Conservation (phyloP, 2,329 filamentous ascomycete species). For the Sclerotinia nivalis region DNA sequence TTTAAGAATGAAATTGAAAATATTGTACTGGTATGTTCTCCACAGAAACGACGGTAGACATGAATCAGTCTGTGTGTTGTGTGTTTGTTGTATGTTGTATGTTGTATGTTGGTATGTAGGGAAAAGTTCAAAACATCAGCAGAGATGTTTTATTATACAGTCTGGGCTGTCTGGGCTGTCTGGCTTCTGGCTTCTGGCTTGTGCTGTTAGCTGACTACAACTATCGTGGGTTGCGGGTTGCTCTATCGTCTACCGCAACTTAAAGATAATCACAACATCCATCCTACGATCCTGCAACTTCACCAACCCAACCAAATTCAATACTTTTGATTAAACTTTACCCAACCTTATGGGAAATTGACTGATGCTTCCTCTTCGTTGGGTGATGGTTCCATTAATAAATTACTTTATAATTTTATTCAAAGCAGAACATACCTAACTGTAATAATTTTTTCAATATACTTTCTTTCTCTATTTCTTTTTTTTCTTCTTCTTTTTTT, state of each 20-base stretch:
- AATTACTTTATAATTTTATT: neutral
- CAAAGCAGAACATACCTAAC: neutral
- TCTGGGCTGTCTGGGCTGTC: too few species aligned
- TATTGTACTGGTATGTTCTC: neutral
- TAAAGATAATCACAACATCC: slow-evolving; percentile 8
- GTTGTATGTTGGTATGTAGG: slow-evolving; percentile 5
- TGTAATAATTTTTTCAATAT: neutral
- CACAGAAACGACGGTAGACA: slow-evolving; percentile 1
- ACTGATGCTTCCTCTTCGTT: neutral
- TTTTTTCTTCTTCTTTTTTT: neutral
- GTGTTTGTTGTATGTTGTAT: too few species aligned
- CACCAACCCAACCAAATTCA: neutral
- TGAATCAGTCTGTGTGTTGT: neutral
- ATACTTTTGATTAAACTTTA: too few species aligned
- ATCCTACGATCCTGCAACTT: neutral
- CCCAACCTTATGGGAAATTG: neutral
- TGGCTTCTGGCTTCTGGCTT: neutral
- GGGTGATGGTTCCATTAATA: neutral
- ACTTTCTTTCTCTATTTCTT: neutral
- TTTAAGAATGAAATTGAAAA: neutral
- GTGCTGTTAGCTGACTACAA: slow-evolving; percentile 6
- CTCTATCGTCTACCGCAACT: neutral
- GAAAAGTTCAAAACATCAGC: neutral
- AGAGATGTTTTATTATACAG: neutral
- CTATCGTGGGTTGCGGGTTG: neutral